These are phyloP conservation scores for Barnettozyma hawaiiensis DNA, from an alignment of 1,139 yeast species.

Conservation along the genomic window DNA sequence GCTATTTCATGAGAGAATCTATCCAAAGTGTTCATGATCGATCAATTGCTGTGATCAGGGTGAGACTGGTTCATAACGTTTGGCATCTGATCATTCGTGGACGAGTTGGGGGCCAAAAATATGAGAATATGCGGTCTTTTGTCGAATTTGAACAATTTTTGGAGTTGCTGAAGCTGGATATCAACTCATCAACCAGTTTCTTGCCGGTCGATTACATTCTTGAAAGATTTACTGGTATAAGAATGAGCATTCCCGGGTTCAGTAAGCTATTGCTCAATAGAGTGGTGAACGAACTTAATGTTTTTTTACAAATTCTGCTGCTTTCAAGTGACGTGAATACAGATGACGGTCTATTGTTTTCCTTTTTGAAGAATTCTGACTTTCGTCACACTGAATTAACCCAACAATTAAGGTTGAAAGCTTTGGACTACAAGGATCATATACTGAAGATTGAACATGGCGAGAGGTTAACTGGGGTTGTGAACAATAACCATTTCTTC, in stretches of 20 bases:
- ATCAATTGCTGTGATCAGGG: constrained; percentile 33
- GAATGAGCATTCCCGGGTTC: constrained; percentile 28
- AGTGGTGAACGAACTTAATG: constrained; percentile 43
- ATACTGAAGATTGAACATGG: constrained; percentile 8
- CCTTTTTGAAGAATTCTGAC: constrained; percentile 37
- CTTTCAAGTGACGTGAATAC: constrained; percentile 30
- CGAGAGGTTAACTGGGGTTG: neutral
- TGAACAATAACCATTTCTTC: constrained; percentile 13
- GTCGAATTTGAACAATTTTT: constrained; percentile 35
- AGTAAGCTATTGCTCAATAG: constrained; percentile 38
- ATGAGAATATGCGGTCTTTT: constrained; percentile 27
- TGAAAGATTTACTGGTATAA: constrained; percentile 17
- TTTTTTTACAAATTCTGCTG: constrained; percentile 38
- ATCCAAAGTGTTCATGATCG: constrained; percentile 28
- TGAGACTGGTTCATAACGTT: constrained; percentile 27
- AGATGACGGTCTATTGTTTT: constrained; percentile 37
- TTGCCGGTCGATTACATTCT: constrained; percentile 36
- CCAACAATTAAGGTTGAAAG: constrained; percentile 30
- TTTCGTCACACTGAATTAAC: constrained; percentile 30
- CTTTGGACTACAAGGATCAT: constrained; percentile 30
- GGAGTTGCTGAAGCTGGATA: constrained; percentile 32
- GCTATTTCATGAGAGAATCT: constrained; percentile 30
- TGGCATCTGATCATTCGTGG: constrained; percentile 27
- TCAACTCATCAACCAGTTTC: constrained; percentile 31
- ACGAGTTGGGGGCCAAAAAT: constrained; percentile 8